Percentiles rank a stretch among this genome's conserved stretches.
Conservation (phyloP, 2,329 filamentous ascomycete species). For the Fonsecaea pedrosoi region DNA sequence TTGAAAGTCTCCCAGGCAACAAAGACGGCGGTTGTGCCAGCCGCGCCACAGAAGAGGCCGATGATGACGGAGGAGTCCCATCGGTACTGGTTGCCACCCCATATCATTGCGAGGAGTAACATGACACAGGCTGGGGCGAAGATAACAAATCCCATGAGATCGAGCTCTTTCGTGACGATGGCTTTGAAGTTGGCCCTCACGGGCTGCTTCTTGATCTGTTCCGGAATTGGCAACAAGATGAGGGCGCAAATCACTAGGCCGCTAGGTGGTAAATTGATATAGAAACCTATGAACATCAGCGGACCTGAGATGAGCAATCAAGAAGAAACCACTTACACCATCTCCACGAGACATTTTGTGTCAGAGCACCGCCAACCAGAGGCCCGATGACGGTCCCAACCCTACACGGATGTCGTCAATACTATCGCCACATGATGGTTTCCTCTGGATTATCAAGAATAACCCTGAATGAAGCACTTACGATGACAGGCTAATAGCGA, state of each 20-base stretch:
- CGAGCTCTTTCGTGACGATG: constrained; percentile 48
- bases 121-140: constrained; percentile 53
- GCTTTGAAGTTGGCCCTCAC: constrained; percentile 29
- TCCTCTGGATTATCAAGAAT: neutral
- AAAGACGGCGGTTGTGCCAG: constrained; percentile 43
- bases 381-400: constrained; percentile 52
- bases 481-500: constrained; percentile 40
- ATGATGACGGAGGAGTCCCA: constrained; percentile 50
- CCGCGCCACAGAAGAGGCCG: constrained; percentile 46
- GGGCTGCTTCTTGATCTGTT: constrained; percentile 27
- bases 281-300: constrained; percentile 45
- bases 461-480: neutral
- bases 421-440: neutral
- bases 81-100: constrained; percentile 28
- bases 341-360: constrained; percentile 47
- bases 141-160: constrained; percentile 66
- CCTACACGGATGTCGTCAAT: constrained; percentile 36
- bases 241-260: constrained; percentile 49
- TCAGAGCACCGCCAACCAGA: constrained; percentile 53
- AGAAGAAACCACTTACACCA: constrained; percentile 34
- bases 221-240: constrained; percentile 22
- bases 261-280: constrained; percentile 53
- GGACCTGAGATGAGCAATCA: neutral
- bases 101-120: constrained; percentile 39
- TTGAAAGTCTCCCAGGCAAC: constrained; percentile 40